These are phyloP conservation scores for Daldinia sp. DNA, from an alignment of 2,329 filamentous ascomycete genomes.

Conservation along the genomic window DNA sequence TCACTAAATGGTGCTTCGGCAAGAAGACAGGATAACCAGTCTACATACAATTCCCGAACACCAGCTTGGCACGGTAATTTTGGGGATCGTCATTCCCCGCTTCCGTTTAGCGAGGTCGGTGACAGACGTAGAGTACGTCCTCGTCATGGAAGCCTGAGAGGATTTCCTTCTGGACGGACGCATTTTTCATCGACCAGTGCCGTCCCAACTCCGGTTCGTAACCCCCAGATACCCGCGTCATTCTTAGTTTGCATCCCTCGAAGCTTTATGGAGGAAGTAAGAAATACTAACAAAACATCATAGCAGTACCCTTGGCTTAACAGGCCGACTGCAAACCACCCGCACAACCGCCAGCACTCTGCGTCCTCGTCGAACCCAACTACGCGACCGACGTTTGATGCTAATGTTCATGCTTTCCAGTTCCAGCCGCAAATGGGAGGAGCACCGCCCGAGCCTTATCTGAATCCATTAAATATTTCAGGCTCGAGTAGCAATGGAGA, in stretches of 20 bases:
- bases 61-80: constrained; percentile 36
- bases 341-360: constrained; percentile 37
- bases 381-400: constrained; percentile 34
- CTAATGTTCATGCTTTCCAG: constrained; percentile 22
- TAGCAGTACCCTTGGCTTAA: constrained; percentile 41
- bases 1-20: constrained; percentile 26
- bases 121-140: constrained; percentile 51
- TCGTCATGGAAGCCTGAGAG: constrained; percentile 47
- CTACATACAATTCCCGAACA: constrained; percentile 32
- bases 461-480: constrained; percentile 36
- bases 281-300: constrained; percentile 23
- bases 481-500: constrained; percentile 21
- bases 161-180: constrained; percentile 44
- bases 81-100: constrained; percentile 49
- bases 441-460: constrained; percentile 36
- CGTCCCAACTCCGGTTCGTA: constrained; percentile 46
- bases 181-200: constrained; percentile 40
- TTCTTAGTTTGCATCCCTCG: not conserved
- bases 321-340: constrained; percentile 30
- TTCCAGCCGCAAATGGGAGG: constrained; percentile 36
- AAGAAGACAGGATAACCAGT: constrained; percentile 40
- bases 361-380: constrained; percentile 29
- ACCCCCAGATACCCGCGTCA: constrained; percentile 3
- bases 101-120: constrained; percentile 44
- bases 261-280: not conserved